Base-by-base conservation (phyloP, 352 stramenopile genomes). In the Phytophthora cactorum region DNA sequence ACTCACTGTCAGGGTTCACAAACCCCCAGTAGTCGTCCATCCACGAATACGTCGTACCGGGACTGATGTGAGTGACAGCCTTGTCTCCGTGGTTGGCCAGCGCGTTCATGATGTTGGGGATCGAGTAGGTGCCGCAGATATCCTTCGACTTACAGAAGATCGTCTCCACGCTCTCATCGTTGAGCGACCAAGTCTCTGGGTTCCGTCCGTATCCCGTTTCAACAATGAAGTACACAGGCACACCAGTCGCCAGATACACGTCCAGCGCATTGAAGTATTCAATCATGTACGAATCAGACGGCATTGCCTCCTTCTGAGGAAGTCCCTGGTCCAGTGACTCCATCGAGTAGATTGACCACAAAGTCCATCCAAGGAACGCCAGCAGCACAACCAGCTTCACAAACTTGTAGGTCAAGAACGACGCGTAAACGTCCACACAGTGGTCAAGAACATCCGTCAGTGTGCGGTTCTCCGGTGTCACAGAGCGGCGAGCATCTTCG, bases 11-110 rank as follows among this genome's bases (percentile, higher is more conserved):
- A 2, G 82, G 75, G 43, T 71, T 87, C 2, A 86, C 77, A 55
- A 90, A 90, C 32, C 78, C 77, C 80, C 80, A 89, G 58, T 82
- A 86, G 50, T 89, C 78, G 38, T 90, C 82, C 63, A 89, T 84
- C 82, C 82, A 90, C 22, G 82, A 90, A 63, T 89, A 88, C 3
- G 78, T 83, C 51, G 78, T 81, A 27, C 81, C 80, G 6, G 73
- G 71, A 50, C 76, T 86, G 50, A 88, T 81, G 54, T 89, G 82
- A 15, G 80, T 84, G 8, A 86, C 45, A 11, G 39, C 59, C 29
- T 75, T 79, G 45, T 84, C 53, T 2, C 66, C 77, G 15, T 81
- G 49, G 59, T 90, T 90, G 0, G 75, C 79, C 15, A 88, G 62
- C 2, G 79, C 79, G 53, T 87, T 73, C 46, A 86, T 79, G 15